phyloP scores from a whole-genome alignment of 495 filamentous ascomycete species.

The Lophium mytilinum region DNA sequence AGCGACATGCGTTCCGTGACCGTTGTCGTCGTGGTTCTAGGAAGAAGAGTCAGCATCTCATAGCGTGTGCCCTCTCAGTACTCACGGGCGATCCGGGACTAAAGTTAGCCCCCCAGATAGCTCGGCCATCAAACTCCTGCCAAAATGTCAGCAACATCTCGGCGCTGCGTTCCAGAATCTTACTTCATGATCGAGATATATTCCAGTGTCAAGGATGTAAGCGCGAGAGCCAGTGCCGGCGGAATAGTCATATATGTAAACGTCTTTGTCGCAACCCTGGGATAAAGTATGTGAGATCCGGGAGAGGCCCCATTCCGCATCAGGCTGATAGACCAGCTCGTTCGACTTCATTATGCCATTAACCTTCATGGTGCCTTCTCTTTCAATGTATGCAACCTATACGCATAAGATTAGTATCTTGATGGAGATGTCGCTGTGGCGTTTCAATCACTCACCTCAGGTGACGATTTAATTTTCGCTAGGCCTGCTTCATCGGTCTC shows the following conservation, averaged over 20 bases:
- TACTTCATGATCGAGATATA: slow-evolving; percentile 12
- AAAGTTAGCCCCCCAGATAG: no score
- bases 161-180: no score
- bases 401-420: no score
- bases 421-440: no score
- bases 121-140: slow-evolving; percentile 11
- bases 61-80: background rate
- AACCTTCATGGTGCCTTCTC: slow-evolving; percentile 16
- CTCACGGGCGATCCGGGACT: no score
- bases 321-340: slow-evolving; percentile 11
- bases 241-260: slow-evolving; percentile 16
- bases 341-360: background rate
- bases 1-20: slow-evolving; percentile 58
- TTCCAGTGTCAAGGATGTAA: slow-evolving; percentile 28
- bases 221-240: slow-evolving; percentile 20
- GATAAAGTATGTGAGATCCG: slow-evolving; percentile 19
- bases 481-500: no score
- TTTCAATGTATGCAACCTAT: slow-evolving; percentile 26
- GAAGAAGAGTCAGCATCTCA: slow-evolving; percentile 12
- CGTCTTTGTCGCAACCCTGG: background rate
- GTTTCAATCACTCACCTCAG: no score
- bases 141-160: no score
- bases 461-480: no score
- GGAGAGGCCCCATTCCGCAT: slow-evolving; percentile 24
- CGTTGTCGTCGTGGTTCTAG: slow-evolving; percentile 43